Evolutionary conservation across 2,329 filamentous ascomycete species (phyloP), one percentile per base, ranked within the genome.

Genomic region (Cytospora paraplurivora): DNA sequence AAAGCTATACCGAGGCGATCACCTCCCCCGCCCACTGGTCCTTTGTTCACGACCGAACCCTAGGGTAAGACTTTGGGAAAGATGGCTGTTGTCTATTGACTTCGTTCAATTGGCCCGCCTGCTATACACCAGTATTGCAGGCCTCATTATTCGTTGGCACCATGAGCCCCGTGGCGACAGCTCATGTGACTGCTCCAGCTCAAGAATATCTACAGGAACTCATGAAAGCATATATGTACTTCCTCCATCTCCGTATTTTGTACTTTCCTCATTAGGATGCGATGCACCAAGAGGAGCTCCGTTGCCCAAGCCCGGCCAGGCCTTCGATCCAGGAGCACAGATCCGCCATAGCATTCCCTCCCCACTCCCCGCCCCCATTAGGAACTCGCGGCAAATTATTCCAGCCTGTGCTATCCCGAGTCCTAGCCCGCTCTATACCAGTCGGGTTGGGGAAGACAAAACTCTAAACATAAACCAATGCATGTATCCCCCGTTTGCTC

Each of bases 401-500:
- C 59, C n/a, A 47, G 34, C 32, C 51, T 27, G 38, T 34, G 37
- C 50, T 37, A 35, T 44, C 32, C 59, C 54, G 27, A 57, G 17
- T 38, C 51, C 62, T 34, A 56, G 21, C 50, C 51, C 62, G 44
- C 54, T 59, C 63, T 59, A 62, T 62, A 49, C 55, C 53, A 62
- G 50, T 59, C 41, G 59, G 19, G 41, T 38, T 17, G 49, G 49
- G 35, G 32, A 32, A 41, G 44, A 35, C 11, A 52, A 51, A 50
- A 19, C 44, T 59, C 59, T 49, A 59, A 57, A 56, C 35, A 37
- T 51, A 53, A 64, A 54, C 44, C 57, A 56, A 53, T 34, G 35
- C 56, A 50, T 56, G 41, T 64, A 60, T 59, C 64, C 37, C 52
- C 56, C 57, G 38, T 58, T 47, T 38, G 55, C 61, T 35, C 54